These are phyloP conservation scores for Pichia californica DNA, from an alignment of 805 yeast species.

Conservation along the genomic window DNA sequence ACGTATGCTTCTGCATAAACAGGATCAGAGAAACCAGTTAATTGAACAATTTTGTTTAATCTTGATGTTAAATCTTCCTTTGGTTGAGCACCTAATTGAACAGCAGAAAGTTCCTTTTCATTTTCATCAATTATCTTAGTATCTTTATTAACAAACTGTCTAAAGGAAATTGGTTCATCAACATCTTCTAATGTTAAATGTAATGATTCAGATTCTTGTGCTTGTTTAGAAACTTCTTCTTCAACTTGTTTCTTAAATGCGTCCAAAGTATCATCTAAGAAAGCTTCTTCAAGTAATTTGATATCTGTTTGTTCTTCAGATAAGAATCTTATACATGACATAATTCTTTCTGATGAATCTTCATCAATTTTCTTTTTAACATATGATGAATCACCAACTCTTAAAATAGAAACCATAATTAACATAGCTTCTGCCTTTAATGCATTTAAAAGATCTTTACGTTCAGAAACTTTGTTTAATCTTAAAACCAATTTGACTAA, in stretches of 20 bases:
- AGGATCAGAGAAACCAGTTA: conserved; percentile 98
- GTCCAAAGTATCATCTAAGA: conserved; percentile 78
- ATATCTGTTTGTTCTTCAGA: conserved; percentile 56
- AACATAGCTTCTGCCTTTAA: conserved; percentile 92
- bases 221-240: conserved; percentile 51
- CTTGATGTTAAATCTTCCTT: conserved; percentile 65
- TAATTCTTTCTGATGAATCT: conserved; percentile 91
- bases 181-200: conserved; percentile 65
- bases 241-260: conserved; percentile 74
- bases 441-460: conserved; percentile 59
- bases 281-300: conserved; percentile 49
- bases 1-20: conserved; percentile 97
- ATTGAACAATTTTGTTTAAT: conserved; percentile 80
- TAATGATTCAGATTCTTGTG: conserved; percentile 47
- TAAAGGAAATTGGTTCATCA: conserved; percentile 71
- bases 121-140: conserved; percentile 36
- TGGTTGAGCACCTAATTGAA: conserved; percentile 44
- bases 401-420: conserved; percentile 82
- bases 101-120: conserved; percentile 55
- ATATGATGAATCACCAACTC: conserved; percentile 73
- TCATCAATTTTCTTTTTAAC: conserved; percentile 82
- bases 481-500: conserved; percentile 83
- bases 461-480: conserved; percentile 50
- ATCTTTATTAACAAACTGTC: conserved; percentile 58
- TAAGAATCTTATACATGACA: conserved; percentile 78